phyloP scores from a whole-genome alignment of 1,284 basidiomycete genomes.

The Flammula alnicola region DNA sequence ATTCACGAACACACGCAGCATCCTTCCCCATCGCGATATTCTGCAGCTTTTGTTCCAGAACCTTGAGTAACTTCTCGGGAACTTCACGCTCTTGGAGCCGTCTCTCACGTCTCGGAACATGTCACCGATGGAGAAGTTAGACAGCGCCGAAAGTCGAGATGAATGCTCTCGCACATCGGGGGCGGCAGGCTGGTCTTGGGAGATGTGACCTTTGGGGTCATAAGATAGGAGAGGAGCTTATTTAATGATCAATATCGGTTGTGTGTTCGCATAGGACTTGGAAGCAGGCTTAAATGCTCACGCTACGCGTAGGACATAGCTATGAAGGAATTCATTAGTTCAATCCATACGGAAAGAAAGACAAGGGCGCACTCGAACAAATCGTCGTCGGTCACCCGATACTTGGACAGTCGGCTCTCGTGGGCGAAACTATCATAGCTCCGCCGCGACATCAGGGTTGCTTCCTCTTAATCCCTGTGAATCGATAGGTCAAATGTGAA shows the following conservation, averaged over 20 bases:
- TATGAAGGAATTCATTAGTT: conserved; percentile 32
- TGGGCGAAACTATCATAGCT: conserved; percentile 72
- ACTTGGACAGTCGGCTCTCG: conserved; percentile 71
- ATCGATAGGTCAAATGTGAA: neutral
- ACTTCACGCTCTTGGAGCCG: conserved; percentile 83
- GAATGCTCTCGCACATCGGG: conserved; percentile 61
- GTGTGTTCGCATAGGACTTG: too few relatives aligned
- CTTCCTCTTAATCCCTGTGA: neutral
- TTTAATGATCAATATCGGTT: conserved; percentile 18
- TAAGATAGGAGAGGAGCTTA: conserved; percentile 71
- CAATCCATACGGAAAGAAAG: conserved; percentile 11
- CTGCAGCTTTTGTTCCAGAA: conserved; percentile 85
- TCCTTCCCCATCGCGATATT: conserved; percentile 93
- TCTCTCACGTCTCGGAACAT: conserved; percentile 79
- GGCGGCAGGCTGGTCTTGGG: conserved; percentile 31
- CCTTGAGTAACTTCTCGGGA: conserved; percentile 93
- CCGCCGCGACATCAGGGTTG: conserved; percentile 58
- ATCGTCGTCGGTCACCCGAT: conserved; percentile 79
- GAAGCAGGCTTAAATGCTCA: conserved; percentile 44
- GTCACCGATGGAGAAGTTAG: conserved; percentile 82
- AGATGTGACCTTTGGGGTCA: conserved; percentile 60
- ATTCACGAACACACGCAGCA: conserved; percentile 63
- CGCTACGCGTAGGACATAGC: conserved; percentile 81
- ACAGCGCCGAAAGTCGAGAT: conserved; percentile 71
- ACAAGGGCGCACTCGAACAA: conserved; percentile 72